Evolutionary conservation across 2,329 filamentous ascomycete genomes (phyloP), one percentile per base, ranked within the genome.

Genomic region (Gnomoniopsis sp.): DNA sequence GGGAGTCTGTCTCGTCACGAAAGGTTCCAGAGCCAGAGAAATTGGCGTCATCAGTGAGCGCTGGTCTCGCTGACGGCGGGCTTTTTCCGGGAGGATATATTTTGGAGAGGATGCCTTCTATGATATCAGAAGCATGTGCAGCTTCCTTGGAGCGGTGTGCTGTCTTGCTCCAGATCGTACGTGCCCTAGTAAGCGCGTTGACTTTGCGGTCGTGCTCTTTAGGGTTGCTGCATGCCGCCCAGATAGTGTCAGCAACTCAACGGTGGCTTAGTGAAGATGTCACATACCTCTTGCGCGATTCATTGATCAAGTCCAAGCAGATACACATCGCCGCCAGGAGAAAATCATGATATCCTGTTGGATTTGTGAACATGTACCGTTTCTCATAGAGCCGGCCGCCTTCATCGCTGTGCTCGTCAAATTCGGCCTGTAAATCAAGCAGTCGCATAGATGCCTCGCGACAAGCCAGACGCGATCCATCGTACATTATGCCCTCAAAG

Each of bases 271-370:
- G n/a, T 14, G 10, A 17, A 21, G 33, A 19, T 1, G 22, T 30
- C 11, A 56, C 70, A 63, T 69, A 77, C 77, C 66, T 72, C 61
- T 70, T 72, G 21, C 73, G 69, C 30, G 65, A 63, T 19, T 72
- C 73, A 61, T 78, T 76, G 23, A 71, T 72, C 14, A 80, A 67
- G 61, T 81, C 79, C 3, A 86, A 68, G 58, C 81, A 86, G 6
- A 86, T 65, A 44, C 86, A 79, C 80, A 85, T 86, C 14, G 81
- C 78, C 0, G 83, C 83, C 19, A 86, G 75, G 26, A 86, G 69
- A 60, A 84, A 86, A 63, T 86, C 81, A 36, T 84, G 80, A 22
- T 80, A 70, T 6, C 79, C 79, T 48, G 86, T 66, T 44, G 43
- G 43, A 3, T 77, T 78, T 3, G 77, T 77, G 8, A 85, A 67